These are phyloP conservation scores for Penicillium argentinense DNA, from an alignment of 495 filamentous ascomycete genomes.

Conservation along the genomic window DNA sequence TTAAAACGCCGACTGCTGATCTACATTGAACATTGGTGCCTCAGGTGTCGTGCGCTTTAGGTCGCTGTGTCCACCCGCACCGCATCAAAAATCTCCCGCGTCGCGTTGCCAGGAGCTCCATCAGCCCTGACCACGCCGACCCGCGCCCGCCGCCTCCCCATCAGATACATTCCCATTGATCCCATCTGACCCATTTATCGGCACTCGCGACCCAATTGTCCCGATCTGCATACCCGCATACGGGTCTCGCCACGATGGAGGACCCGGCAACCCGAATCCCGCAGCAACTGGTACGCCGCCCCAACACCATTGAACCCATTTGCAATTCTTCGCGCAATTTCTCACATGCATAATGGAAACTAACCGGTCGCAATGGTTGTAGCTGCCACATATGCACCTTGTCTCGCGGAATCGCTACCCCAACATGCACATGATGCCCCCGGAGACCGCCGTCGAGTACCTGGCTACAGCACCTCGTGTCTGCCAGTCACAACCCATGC, in stretches of 20 bases:
- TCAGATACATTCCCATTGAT: conserved; percentile 13
- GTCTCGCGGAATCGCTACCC: conserved; percentile 76
- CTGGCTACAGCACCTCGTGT: conserved; percentile 76
- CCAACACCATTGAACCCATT: conserved; percentile 1
- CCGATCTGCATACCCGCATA: conserved; percentile 4
- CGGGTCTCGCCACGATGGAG: conserved; percentile 48
- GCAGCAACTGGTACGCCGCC: conserved; percentile 56
- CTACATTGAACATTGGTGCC: conserved; percentile 12
- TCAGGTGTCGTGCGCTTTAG: conserved; percentile 28
- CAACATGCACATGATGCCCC: conserved; percentile 59
- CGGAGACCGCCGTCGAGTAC: conserved; percentile 72
- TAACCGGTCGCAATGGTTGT: conserved; percentile 18
- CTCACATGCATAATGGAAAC: conserved; percentile 1
- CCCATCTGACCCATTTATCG: not conserved
- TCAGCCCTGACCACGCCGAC: conserved; percentile 16
- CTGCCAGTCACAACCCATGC: conserved; percentile 73
- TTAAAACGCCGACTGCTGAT: no score
- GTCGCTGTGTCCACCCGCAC: conserved; percentile 17
- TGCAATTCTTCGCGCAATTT: not conserved
- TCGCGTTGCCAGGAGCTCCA: conserved; percentile 35
- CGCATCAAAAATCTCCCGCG: conserved; percentile 39
- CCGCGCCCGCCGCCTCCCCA: conserved; percentile 9
- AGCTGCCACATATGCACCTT: conserved; percentile 87
- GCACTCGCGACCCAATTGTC: conserved; percentile 17
- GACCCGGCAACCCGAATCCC: conserved; percentile 66